Conservation (phyloP, 768 basidiomycete species). For the Mycena alexandri region DNA sequence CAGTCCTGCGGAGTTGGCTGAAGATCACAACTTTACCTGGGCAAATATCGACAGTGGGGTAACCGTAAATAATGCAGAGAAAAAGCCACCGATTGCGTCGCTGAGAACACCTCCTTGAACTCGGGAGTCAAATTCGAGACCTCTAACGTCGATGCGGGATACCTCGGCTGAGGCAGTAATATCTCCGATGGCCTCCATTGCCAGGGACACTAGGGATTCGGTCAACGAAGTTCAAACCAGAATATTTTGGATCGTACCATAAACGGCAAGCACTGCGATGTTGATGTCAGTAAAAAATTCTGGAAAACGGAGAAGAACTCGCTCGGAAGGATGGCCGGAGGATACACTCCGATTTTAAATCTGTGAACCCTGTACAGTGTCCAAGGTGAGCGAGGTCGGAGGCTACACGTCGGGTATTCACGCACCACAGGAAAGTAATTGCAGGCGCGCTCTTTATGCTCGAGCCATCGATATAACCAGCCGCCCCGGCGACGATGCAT, state of each 20-base stretch:
- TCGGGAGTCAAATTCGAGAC: constrained; percentile 81
- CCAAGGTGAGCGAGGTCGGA: not conserved
- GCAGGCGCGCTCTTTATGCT: constrained; percentile 76
- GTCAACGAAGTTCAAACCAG: not conserved
- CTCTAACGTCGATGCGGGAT: constrained; percentile 75
- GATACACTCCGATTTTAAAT: constrained; percentile 30
- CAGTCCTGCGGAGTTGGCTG: no score
- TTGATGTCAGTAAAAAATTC: no score
- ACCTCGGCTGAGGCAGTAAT: constrained; percentile 61
- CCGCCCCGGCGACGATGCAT: constrained; percentile 83
- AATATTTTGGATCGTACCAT: constrained; percentile 49
- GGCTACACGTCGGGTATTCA: not conserved
- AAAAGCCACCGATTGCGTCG: constrained; percentile 85
- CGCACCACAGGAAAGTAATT: constrained; percentile 85
- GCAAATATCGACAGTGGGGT: constrained; percentile 72
- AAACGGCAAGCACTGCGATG: constrained; percentile 60
- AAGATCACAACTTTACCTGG: constrained; percentile 61
- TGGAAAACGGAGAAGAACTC: not conserved
- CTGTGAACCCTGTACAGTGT: constrained; percentile 36
- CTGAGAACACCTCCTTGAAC: constrained; percentile 88
- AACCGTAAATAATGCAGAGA: constrained; percentile 86
- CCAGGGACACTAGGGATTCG: constrained; percentile 20
- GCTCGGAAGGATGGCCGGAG: constrained; percentile 46
- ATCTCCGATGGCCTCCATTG: constrained; percentile 32
- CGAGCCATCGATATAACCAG: constrained; percentile 80